phyloP scores from a whole-genome alignment of 2,329 filamentous ascomycete genomes.

The Cadophora sp. region DNA sequence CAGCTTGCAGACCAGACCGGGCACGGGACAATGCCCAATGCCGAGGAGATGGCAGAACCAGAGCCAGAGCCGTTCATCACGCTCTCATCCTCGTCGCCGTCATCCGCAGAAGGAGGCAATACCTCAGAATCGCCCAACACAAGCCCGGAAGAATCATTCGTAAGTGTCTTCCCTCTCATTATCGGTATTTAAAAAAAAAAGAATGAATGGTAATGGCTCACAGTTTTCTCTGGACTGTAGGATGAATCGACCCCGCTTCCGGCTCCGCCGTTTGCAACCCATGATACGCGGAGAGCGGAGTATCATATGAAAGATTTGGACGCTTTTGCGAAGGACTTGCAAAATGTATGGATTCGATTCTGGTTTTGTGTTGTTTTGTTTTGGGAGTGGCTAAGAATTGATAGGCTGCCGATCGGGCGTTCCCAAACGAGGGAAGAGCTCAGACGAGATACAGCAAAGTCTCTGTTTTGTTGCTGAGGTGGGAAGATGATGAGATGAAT shows the following conservation, averaged over 20 bases:
- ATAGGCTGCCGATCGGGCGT: constrained; percentile 37
- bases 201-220: background rate
- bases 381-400: background rate
- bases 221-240: background rate
- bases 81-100: constrained; percentile 9
- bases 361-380: too few species aligned
- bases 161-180: background rate
- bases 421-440: constrained; percentile 30
- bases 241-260: constrained; percentile 25
- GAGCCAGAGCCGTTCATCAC: constrained; percentile 20
- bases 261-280: constrained; percentile 16
- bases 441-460: constrained; percentile 34
- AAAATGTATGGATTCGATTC: constrained; percentile 14
- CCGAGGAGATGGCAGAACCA: background rate
- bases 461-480: constrained; percentile 35
- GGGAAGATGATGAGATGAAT: constrained; percentile 37
- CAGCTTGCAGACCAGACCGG: background rate
- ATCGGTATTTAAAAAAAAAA: too few species aligned
- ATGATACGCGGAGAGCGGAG: constrained; percentile 24
- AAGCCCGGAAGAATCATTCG: constrained; percentile 22
- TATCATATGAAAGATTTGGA: constrained; percentile 27
- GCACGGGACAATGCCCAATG: background rate
- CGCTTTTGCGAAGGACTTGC: constrained; percentile 22
- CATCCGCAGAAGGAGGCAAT: constrained; percentile 13
- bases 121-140: constrained; percentile 15